A percentile compares a stretch with the other conserved stretches of the same genome.
phyloP scores from a whole-genome alignment of 1,284 basidiomycete genomes.

The Apiotrichum mycotoxinovorans region DNA sequence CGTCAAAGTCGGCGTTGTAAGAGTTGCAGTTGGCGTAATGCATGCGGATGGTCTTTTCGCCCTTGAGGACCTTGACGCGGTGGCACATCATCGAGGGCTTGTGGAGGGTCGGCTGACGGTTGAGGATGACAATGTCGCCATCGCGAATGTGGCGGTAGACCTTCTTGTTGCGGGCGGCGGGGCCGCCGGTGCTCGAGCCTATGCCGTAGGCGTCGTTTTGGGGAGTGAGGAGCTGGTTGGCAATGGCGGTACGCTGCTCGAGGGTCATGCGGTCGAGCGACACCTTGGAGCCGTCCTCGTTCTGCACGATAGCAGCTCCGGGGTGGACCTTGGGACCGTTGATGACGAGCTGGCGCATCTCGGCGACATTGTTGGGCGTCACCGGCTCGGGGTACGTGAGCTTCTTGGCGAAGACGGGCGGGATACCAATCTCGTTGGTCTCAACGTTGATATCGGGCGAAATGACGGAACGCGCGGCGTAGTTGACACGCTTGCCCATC shows the following conservation, averaged over 20 bases:
- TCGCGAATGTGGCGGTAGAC: slow-evolving; percentile 93
- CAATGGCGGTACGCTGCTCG: slow-evolving; percentile 89
- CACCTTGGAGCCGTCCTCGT: slow-evolving; percentile 85
- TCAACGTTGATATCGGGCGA: slow-evolving; percentile 99
- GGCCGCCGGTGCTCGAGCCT: slow-evolving; percentile 55
- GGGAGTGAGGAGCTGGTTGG: slow-evolving; percentile 94
- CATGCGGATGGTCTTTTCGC: slow-evolving; percentile 99
- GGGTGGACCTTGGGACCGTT: slow-evolving; percentile 87
- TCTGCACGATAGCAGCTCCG: slow-evolving; percentile 90
- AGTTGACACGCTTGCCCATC: slow-evolving; percentile 99
- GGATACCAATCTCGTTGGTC: slow-evolving; percentile 97
- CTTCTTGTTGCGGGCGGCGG: slow-evolving; percentile 86
- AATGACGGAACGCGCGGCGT: slow-evolving; percentile 97
- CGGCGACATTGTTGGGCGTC: slow-evolving; percentile 83
- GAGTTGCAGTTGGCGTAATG: slow-evolving; percentile 99
- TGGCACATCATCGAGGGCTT: slow-evolving; percentile 99
- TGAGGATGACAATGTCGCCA: slow-evolving; percentile 93
- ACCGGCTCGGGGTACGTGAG: slow-evolving; percentile 98
- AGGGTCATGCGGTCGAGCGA: slow-evolving; percentile 77
- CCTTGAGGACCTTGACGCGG: slow-evolving; percentile 83
- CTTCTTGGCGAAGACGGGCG: slow-evolving; percentile 95
- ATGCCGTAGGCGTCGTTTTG: slow-evolving; percentile 65
- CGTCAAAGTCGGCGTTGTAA: slow-evolving; percentile 99
- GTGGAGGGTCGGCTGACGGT: slow-evolving; percentile 97
- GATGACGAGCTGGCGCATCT: slow-evolving; percentile 86